These are phyloP conservation scores for Flaveria linearis DNA, from an alignment of 129 eudicot species.

Conservation along the genomic window DNA sequence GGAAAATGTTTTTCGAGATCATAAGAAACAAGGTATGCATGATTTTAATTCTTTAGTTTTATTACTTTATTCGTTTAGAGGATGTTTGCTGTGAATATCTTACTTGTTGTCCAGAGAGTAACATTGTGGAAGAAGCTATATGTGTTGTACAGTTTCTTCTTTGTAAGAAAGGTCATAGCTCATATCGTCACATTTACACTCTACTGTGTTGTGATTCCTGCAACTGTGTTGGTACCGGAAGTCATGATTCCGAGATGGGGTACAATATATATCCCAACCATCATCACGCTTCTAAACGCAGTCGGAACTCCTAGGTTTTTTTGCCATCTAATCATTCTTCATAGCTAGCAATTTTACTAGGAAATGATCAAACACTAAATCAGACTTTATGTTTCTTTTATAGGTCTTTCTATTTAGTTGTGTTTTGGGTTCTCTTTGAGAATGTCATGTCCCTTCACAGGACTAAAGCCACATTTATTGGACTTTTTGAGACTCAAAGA, in stretches of 20 bases:
- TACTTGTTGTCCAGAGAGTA: neutral
- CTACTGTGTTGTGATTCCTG: constrained; percentile 13
- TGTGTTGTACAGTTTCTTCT: constrained; percentile 11
- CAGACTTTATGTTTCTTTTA: neutral
- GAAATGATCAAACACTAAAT: neutral
- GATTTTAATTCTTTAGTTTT: neutral
- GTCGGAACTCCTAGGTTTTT: constrained; percentile 6
- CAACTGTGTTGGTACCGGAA: constrained; percentile 5
- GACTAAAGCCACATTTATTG: constrained; percentile 4
- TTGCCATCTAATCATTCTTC: neutral
- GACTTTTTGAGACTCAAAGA: constrained; percentile 11
- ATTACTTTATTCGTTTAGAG: neutral
- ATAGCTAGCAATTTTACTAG: neutral
- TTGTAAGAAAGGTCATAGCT: constrained; percentile 1
- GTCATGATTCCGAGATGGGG: constrained; percentile 8
- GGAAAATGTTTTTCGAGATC: constrained; percentile 9
- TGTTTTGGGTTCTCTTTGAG: constrained; percentile 12
- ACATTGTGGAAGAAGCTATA: constrained; percentile 6
- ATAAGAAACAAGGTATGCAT: constrained; percentile 6
- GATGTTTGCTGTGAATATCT: neutral
- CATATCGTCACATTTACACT: constrained; percentile 13
- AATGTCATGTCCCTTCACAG: constrained; percentile 13
- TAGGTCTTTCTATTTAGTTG: constrained; percentile 9
- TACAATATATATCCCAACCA: neutral
- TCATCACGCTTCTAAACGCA: constrained; percentile 2